Evolutionary conservation across 257 asterid species (phyloP), one percentile per base, ranked within the genome.

Genomic region (Przewalskia tangutica): DNA sequence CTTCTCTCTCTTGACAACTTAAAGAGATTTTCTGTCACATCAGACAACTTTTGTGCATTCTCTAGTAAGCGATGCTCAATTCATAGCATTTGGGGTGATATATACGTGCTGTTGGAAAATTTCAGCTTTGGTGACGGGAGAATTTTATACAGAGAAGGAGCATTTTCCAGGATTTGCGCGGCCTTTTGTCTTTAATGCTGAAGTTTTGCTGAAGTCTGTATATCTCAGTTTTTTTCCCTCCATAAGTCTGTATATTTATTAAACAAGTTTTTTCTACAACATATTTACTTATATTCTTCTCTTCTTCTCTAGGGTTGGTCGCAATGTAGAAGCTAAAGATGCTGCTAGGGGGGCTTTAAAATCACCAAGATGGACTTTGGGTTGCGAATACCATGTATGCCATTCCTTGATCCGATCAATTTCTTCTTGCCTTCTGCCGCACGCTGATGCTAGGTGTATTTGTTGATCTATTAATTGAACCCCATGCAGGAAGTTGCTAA

Each of bases 151-250:
- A 77, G 93, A 91, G 85, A 94, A 85, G 88, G 99, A 94, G 90
- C 98, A 96, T 89, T 96, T 96, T 88, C 98, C 98, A 36, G 98
- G 98, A 85, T 96, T 96, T 36, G 98, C 98, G 68, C 94, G 98
- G 79, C 99, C 98, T 58, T 94, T 89, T 77, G 95, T 93, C 79
- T 91, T 91, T 77, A 93, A 93, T 64, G 95, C 98, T 17, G 88
- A 94, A 91, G 88, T 94, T 87, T 17, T 96, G 81, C 89, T 89
- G 80, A 94, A 91, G 99, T 95, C 73, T 40, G 94, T 92, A 81
- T 12, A 82, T 64, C 65, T 59, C 81, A 84, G 83, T 55, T 77
- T 50, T 10, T 67, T 38, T 81, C 34, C 77, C 54, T 65, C 60
- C 44, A 32, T 53, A 65, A 27, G 32, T 81, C 36, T 11, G 59